Evolutionary conservation across 305 asterid genomes (phyloP), one percentile per base, ranked within the genome.

Genomic region (Fraxinus paxiana): DNA sequence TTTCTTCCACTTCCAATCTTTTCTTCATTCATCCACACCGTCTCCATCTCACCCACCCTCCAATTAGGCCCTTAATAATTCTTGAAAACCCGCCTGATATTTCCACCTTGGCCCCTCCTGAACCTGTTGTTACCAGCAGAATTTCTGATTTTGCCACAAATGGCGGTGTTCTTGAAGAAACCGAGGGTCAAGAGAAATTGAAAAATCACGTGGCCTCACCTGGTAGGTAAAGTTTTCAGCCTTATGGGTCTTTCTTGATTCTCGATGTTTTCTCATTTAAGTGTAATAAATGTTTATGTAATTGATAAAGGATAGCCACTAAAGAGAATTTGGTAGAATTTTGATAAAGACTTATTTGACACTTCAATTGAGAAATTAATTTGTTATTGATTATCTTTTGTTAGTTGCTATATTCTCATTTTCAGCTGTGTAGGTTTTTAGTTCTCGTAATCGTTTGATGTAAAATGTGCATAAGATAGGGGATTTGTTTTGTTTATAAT

Each of bases 1-100:
- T 91, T 80, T 89, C 90, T 73, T 92, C 89, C 76, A 92, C 95
- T 75, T 92, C 97, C 43, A 88, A 82, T 80, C 80, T 93, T 74
- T 92, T 92, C 87, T 85, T 81, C 82, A 33, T 86, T 76, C 86
- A 82, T 74, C 86, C 91, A 10, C 83, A 87, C 81, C 91, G 77
- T 71, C 87, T 80, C 73, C 90, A 83, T 9, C 77, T 82, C 80
- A 51, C 86, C 75, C 76, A 71, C 80, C 72, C 88, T 7, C 79
- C 83, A 18, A 77, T 51, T 12, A 80, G 81, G 73, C 77, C 70
- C 65, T 81, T 88, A 1, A 22, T 77, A 4, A 87, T 51, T 79
- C 85, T 78, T 69, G 79, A 77, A 30, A 79, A 85, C 17, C 80
- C 86, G 76, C 8, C 77, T 9, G 34, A 70, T 38, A 0, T n/a